phyloP scores from a whole-genome alignment of 2,329 filamentous ascomycete species.

The Xylogone sp. region DNA sequence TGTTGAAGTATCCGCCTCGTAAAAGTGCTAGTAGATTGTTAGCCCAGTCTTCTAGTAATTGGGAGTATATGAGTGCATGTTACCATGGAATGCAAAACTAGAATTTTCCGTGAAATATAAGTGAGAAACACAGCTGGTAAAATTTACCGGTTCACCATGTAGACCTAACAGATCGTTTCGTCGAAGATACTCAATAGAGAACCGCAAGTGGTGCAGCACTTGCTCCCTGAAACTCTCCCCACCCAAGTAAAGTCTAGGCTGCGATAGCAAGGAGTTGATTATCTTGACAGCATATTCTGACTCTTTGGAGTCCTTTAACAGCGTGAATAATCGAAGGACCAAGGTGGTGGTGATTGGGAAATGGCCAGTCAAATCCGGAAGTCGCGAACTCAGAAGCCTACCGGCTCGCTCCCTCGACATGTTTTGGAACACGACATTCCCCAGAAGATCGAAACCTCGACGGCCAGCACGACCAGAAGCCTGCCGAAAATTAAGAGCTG shows the following conservation, averaged over 20 bases:
- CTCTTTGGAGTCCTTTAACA: constrained; percentile 63
- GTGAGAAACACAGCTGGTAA: constrained; percentile 66
- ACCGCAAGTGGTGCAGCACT: constrained; percentile 72
- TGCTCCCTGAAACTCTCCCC: constrained; percentile 64
- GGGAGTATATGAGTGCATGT: neutral
- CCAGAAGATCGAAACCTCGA: constrained; percentile 75
- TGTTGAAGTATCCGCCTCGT: constrained; percentile 65
- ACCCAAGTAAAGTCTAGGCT: constrained; percentile 67
- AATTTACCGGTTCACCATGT: constrained; percentile 64
- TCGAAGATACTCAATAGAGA: constrained; percentile 76
- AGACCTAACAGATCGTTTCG: constrained; percentile 62
- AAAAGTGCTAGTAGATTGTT: constrained; percentile 46
- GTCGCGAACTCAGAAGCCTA: constrained; percentile 66
- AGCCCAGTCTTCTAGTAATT: neutral
- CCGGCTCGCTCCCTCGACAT: constrained; percentile 57
- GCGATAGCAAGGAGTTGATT: constrained; percentile 64
- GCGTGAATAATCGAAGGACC: constrained; percentile 62
- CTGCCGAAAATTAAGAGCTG: constrained; percentile 73
- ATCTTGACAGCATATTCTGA: constrained; percentile 58
- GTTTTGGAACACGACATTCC: constrained; percentile 75
- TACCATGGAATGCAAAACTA: constrained; percentile 69
- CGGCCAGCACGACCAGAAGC: constrained; percentile 74
- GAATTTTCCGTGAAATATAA: constrained; percentile 75
- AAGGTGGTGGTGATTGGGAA: constrained; percentile 75
- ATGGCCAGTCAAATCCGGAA: constrained; percentile 73